Evolutionary conservation across 2,329 filamentous ascomycete species (phyloP).

Genomic region (Pyricularia sp.): DNA sequence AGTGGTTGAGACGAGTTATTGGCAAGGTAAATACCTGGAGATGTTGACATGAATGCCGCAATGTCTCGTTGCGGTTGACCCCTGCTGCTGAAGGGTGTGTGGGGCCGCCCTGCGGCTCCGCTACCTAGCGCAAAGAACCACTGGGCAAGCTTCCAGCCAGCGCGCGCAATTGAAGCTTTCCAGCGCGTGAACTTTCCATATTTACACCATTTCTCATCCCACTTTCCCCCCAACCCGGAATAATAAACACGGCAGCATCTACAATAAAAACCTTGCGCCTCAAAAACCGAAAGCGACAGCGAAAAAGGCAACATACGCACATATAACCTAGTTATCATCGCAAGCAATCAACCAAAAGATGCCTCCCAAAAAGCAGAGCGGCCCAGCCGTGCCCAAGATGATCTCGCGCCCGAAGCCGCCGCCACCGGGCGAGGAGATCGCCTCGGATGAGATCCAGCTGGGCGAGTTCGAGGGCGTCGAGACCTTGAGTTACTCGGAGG

Average conservation of each 20-base stretch:
- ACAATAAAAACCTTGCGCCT: neutral
- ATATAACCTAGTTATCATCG: neutral
- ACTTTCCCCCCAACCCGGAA: neutral
- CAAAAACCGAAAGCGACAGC: neutral
- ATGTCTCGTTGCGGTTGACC: neutral
- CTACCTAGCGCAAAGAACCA: neutral
- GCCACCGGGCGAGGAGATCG: constrained; percentile 74
- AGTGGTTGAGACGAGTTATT: neutral
- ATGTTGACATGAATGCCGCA: neutral
- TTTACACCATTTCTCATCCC: neutral
- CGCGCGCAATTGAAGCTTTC: neutral
- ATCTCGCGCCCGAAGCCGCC: constrained; percentile 54
- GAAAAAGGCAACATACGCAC: neutral
- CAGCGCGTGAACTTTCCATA: neutral
- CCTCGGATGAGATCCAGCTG: constrained; percentile 65
- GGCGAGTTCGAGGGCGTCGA: constrained; percentile 91
- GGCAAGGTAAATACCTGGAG: neutral
- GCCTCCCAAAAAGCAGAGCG: neutral
- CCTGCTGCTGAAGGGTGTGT: neutral
- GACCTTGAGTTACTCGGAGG: constrained; percentile 84
- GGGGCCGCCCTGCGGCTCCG: neutral
- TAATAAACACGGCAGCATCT: neutral
- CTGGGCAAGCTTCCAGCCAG: neutral
- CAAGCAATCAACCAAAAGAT: neutral
- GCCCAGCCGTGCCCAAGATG: constrained; percentile 15